phyloP scores from a whole-genome alignment of 768 basidiomycete species.

The Boletellus emodensis region DNA sequence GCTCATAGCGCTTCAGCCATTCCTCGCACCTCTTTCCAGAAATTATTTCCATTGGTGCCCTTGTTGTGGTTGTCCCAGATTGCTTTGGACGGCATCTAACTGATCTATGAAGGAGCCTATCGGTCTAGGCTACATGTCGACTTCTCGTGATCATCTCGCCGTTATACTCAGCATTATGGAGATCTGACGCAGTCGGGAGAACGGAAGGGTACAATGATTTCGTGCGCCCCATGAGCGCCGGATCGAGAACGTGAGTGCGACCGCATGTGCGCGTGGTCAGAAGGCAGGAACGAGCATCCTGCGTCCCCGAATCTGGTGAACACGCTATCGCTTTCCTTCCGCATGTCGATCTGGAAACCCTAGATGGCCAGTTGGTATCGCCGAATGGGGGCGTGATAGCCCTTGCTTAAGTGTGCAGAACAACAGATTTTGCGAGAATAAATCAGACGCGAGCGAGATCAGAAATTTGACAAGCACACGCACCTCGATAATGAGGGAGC shows the following conservation, averaged over 20 bases:
- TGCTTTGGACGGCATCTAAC: too few species aligned
- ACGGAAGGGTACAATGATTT: too few species aligned
- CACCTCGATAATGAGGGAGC: slow-evolving; percentile 73
- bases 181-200: too few species aligned
- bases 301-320: slow-evolving; percentile 31
- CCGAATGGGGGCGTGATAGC: slow-evolving; percentile 76
- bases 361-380: slow-evolving; percentile 56
- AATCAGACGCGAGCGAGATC: slow-evolving; percentile 71
- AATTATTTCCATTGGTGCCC: too few species aligned
- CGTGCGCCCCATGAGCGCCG: slow-evolving; percentile 25
- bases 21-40: slow-evolving; percentile 23
- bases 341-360: slow-evolving; percentile 62
- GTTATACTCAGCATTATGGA: too few species aligned
- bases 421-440: slow-evolving; percentile 83
- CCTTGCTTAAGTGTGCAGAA: slow-evolving; percentile 73
- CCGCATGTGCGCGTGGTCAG: slow-evolving; percentile 2
- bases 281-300: slow-evolving; percentile 5
- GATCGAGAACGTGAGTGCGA: slow-evolving; percentile 31
- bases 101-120: too few species aligned
- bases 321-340: slow-evolving; percentile 63
- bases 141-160: too few species aligned
- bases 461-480: slow-evolving; percentile 51
- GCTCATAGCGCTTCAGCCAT: too few species aligned
- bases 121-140: too few species aligned
- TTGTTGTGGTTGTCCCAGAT: too few species aligned